phyloP scores from a whole-genome alignment of 345 rosid genomes.

The Acer negundo region DNA sequence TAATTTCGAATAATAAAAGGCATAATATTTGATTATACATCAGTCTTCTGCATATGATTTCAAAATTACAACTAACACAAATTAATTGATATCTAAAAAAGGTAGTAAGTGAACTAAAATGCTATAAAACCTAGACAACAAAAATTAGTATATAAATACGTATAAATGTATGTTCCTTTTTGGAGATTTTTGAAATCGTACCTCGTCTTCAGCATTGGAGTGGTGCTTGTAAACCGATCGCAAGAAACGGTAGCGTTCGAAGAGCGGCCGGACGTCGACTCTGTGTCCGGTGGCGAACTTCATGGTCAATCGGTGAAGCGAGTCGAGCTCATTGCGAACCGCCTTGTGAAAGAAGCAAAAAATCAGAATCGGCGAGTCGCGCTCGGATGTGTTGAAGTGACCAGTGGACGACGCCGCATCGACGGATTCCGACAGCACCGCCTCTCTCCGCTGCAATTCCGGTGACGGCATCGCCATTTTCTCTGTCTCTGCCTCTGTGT shows the following conservation, averaged over 20 bases:
- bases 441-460: conserved; percentile 54
- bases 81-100: neutral
- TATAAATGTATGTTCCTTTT: neutral
- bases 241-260: conserved; percentile 66
- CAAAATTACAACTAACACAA: neutral
- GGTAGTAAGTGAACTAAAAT: neutral
- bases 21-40: neutral
- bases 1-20: neutral
- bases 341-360: conserved; percentile 85
- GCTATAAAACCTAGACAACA: neutral
- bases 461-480: conserved; percentile 82
- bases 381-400: conserved; percentile 33
- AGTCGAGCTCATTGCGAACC: conserved; percentile 75
- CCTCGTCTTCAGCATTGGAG: conserved; percentile 93
- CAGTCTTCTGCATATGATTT: neutral
- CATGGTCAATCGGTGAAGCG: conserved; percentile 73
- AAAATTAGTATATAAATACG: neutral
- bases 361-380: conserved; percentile 74
- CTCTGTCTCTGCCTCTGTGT: neutral
- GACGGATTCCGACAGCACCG: conserved; percentile 36
- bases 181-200: conserved; percentile 17
- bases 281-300: conserved; percentile 67
- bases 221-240: conserved; percentile 77
- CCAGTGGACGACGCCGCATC: conserved; percentile 33
- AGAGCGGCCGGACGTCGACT: conserved; percentile 52